Percentiles rank a stretch among this genome's conserved stretches.
These are phyloP conservation scores for Aspergillus nanangensis DNA, from an alignment of 495 filamentous ascomycete species.

Conservation along the genomic window DNA sequence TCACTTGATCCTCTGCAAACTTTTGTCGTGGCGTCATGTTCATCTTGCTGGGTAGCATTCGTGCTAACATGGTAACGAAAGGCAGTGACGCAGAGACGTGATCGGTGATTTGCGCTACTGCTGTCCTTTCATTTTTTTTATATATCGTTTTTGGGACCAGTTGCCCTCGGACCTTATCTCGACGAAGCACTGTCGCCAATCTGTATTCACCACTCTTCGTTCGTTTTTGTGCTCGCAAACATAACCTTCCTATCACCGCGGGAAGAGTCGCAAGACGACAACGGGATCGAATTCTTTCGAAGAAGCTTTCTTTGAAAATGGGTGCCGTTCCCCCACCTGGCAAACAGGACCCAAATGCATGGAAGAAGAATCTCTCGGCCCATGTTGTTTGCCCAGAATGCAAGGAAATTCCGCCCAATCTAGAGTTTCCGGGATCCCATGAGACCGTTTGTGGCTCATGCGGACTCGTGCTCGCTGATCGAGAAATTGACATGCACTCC, in stretches of 20 bases:
- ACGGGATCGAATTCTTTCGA: slow-evolving; percentile 16
- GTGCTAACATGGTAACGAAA: slow-evolving; percentile 30
- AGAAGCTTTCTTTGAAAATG: slow-evolving; percentile 32
- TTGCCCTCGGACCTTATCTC: too few relatives aligned
- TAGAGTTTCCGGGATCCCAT: slow-evolving; percentile 90
- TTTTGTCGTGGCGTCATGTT: slow-evolving; percentile 12
- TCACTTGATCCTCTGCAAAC: slow-evolving; percentile 6
- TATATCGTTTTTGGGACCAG: too few relatives aligned
- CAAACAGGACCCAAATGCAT: slow-evolving; percentile 34
- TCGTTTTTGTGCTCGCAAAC: slow-evolving; percentile 44
- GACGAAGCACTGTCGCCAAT: slow-evolving; percentile 45
- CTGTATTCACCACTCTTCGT: slow-evolving; percentile 64
- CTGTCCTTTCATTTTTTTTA: slow-evolving; percentile 14
- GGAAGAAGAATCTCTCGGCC: slow-evolving; percentile 77
- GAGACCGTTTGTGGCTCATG: slow-evolving; percentile 91
- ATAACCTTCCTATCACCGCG: slow-evolving; percentile 37
- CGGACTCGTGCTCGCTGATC: slow-evolving; percentile 84
- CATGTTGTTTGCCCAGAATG: slow-evolving; percentile 83
- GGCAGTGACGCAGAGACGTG: slow-evolving; percentile 25
- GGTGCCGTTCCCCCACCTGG: slow-evolving; percentile 22
- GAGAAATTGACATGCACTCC: slow-evolving; percentile 89
- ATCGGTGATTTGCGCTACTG: slow-evolving; percentile 20
- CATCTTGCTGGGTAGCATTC: slow-evolving; percentile 14
- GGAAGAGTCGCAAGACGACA: slow-evolving; percentile 38
- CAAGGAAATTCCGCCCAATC: slow-evolving; percentile 81